These are phyloP conservation scores for Alliaria petiolata DNA, from an alignment of 345 rosid species.

Conservation along the genomic window DNA sequence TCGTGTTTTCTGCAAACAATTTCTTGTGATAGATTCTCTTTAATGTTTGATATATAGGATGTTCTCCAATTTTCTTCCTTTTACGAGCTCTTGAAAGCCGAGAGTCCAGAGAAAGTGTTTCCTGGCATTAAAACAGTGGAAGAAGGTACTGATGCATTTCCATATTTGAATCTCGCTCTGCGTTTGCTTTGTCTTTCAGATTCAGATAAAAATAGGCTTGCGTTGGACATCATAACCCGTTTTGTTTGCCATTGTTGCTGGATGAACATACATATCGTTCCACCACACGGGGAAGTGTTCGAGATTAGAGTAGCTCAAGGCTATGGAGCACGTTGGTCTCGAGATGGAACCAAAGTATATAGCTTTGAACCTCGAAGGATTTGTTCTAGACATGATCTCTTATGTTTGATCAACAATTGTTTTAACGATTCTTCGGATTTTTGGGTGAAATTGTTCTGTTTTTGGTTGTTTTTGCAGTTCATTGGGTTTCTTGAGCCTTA, in stretches of 20 bases:
- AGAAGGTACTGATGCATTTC: slow-evolving; percentile 46
- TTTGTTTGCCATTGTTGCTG: slow-evolving; percentile 52
- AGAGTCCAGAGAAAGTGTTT: slow-evolving; percentile 55
- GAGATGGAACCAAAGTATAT: slow-evolving; percentile 67
- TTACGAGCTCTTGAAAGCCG: slow-evolving; percentile 55
- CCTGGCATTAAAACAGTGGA: slow-evolving; percentile 52
- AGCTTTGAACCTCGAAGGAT: not conserved
- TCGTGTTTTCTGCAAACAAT: too few relatives aligned
- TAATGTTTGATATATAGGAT: slow-evolving; percentile 37
- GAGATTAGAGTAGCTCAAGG: slow-evolving; percentile 65
- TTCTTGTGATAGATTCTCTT: not conserved
- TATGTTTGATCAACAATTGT: not conserved
- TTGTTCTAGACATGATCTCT: not conserved
- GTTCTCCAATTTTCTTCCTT: slow-evolving; percentile 45
- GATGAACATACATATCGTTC: slow-evolving; percentile 62
- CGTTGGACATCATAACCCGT: slow-evolving; percentile 33
- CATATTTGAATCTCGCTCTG: not conserved
- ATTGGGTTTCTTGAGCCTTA: slow-evolving; percentile 88
- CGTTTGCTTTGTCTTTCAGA: slow-evolving; percentile 35
- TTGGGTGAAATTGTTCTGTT: not conserved
- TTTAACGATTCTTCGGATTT: not conserved
- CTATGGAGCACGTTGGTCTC: slow-evolving; percentile 76
- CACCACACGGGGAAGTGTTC: slow-evolving; percentile 62
- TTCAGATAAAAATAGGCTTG: slow-evolving; percentile 51
- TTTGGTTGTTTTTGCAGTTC: slow-evolving; percentile 48